Conservation (phyloP, 805 yeast species). For the Pichia membranifaciens region DNA sequence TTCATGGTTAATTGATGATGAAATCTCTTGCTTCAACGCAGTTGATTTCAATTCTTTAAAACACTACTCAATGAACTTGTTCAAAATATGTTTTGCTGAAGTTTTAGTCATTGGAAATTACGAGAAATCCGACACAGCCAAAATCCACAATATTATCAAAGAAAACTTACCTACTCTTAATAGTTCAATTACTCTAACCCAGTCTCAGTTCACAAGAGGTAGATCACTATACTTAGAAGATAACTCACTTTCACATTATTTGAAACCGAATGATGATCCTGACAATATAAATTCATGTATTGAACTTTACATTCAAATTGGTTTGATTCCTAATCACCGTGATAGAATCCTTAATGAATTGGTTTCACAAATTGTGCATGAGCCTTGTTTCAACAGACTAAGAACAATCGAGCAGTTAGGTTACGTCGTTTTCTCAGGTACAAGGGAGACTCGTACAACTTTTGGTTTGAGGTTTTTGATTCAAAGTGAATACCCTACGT, state of each 20-base stretch:
- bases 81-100: slow-evolving; percentile 60
- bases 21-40: slow-evolving; percentile 43
- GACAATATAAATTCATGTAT: slow-evolving; percentile 79
- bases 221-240: slow-evolving; percentile 39
- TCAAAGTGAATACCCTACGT: slow-evolving; percentile 77
- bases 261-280: slow-evolving; percentile 50
- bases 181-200: slow-evolving; percentile 33
- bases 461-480: slow-evolving; percentile 68
- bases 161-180: slow-evolving; percentile 22
- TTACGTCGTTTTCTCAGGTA: slow-evolving; percentile 82
- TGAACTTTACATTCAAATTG: slow-evolving; percentile 70
- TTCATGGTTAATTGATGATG: slow-evolving; percentile 60
- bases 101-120: slow-evolving; percentile 75
- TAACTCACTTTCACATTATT: slow-evolving; percentile 39
- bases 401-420: slow-evolving; percentile 95
- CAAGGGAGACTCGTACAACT: slow-evolving; percentile 61
- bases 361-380: slow-evolving; percentile 66
- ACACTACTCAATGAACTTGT: slow-evolving; percentile 45
- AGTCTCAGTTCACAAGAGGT: slow-evolving; percentile 39
- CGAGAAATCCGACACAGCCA: slow-evolving; percentile 45
- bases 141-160: slow-evolving; percentile 39
- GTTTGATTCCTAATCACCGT: slow-evolving; percentile 39
- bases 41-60: slow-evolving; percentile 38
- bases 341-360: slow-evolving; percentile 52
- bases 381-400: slow-evolving; percentile 84